phyloP scores from a whole-genome alignment of 2,329 filamentous ascomycete species.

The Ophiostoma tasmaniense region DNA sequence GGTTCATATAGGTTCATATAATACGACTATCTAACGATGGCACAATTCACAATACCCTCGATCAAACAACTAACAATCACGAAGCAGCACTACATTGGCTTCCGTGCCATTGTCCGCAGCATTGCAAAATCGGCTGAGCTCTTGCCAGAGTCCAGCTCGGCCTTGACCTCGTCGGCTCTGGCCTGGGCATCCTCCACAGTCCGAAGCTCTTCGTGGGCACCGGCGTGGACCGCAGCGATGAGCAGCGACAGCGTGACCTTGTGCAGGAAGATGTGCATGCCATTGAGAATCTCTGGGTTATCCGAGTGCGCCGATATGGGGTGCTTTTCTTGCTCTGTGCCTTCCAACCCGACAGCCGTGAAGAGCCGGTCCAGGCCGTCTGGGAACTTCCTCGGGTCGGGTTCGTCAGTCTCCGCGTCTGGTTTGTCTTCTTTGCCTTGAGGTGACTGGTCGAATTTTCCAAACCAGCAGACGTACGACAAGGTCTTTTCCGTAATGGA shows the following conservation, averaged over 20 bases:
- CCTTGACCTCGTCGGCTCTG: background rate
- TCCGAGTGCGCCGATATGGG: background rate
- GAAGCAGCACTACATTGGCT: background rate
- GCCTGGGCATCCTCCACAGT: background rate
- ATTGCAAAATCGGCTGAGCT: background rate
- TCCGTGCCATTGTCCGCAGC: background rate
- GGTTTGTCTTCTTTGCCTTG: too few species aligned
- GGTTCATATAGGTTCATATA: background rate
- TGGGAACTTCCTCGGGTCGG: background rate
- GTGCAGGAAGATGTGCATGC: background rate
- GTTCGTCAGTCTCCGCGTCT: too few species aligned
- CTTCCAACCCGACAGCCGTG: background rate
- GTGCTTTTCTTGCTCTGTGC: background rate
- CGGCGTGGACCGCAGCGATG: background rate
- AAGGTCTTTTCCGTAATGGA: background rate
- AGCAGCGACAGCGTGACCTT: background rate
- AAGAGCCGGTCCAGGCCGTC: background rate
- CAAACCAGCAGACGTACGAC: too few species aligned
- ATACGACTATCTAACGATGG: constrained; percentile 1
- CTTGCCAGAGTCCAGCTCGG: background rate
- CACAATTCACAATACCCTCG: background rate
- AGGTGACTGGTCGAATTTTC: too few species aligned
- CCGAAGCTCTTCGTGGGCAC: background rate
- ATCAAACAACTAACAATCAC: background rate
- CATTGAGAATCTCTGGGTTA: background rate